Percentiles rank a stretch among this genome's conserved stretches.
phyloP scores from a whole-genome alignment of 202 grass and related monocot genomes.

The Zizania palustris region DNA sequence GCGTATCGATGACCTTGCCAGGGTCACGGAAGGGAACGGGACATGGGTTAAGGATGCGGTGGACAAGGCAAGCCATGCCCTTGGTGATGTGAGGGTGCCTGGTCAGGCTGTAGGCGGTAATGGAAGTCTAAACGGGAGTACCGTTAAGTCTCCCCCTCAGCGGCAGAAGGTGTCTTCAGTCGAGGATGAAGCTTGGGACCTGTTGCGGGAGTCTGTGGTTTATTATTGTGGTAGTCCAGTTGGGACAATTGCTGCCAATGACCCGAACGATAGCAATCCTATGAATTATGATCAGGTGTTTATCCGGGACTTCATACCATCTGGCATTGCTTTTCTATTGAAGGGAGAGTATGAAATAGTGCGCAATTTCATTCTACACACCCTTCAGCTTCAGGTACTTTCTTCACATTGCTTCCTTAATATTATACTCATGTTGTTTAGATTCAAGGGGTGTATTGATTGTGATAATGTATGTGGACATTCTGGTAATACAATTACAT shows the following conservation, averaged over 20 bases:
- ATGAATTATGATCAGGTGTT: conserved; percentile 94
- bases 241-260: conserved; percentile 89
- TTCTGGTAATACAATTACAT: not conserved
- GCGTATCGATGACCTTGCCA: conserved; percentile 43
- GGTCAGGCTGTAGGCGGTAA: conserved; percentile 51
- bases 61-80: conserved; percentile 56
- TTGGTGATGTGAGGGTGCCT: conserved; percentile 42
- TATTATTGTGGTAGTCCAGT: conserved; percentile 86
- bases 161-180: conserved; percentile 49
- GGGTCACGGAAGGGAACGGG: conserved; percentile 54
- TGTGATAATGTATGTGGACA: not conserved
- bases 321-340: conserved; percentile 85
- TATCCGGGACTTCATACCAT: conserved; percentile 92
- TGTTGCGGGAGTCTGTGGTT: conserved; percentile 75
- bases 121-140: conserved; percentile 42
- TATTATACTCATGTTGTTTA: not conserved
- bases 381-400: conserved; percentile 98
- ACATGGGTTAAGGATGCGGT: conserved; percentile 51
- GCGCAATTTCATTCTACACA: conserved; percentile 91
- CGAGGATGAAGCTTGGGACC: conserved; percentile 81
- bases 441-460: not conserved
- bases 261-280: conserved; percentile 77
- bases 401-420: not conserved
- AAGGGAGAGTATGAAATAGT: conserved; percentile 94
- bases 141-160: conserved; percentile 37